phyloP scores from a whole-genome alignment of 2,329 filamentous ascomycete genomes.

The Aureobasidium musti region DNA sequence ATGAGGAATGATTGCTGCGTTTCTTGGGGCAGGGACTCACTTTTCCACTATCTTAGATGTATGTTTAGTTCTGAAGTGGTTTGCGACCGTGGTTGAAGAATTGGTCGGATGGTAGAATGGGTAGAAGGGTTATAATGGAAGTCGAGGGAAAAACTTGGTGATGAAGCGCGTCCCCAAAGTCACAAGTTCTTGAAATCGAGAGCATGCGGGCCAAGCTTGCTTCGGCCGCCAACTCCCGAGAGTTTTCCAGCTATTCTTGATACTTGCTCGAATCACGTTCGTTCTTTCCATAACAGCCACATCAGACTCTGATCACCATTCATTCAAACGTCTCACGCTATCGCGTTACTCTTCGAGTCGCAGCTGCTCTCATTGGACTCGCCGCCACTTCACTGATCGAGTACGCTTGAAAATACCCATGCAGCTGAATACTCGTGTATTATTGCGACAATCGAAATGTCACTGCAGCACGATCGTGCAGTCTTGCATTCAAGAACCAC shows the following conservation, averaged over 20 bases:
- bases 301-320: background rate
- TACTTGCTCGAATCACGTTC: background rate
- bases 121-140: background rate
- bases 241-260: background rate
- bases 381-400: background rate
- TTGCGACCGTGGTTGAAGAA: slow-evolving; percentile 17
- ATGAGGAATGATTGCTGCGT: slow-evolving; percentile 16
- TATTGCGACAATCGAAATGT: slow-evolving; percentile 4
- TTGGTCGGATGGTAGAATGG: background rate
- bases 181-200: background rate
- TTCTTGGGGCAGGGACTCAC: background rate
- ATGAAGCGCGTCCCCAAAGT: background rate
- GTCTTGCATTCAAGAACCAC: background rate
- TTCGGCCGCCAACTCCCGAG: slow-evolving; percentile 8
- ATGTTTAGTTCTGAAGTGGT: background rate
- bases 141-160: slow-evolving; percentile 10
- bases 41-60: background rate
- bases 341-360: background rate
- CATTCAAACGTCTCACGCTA: background rate
- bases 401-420: background rate
- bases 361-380: background rate
- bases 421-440: background rate
- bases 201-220: slow-evolving; percentile 11
- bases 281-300: background rate
- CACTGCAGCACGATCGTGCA: slow-evolving; percentile 11